These are phyloP conservation scores for Clavispora santaluciae DNA, from an alignment of 805 yeast species.

Conservation along the genomic window DNA sequence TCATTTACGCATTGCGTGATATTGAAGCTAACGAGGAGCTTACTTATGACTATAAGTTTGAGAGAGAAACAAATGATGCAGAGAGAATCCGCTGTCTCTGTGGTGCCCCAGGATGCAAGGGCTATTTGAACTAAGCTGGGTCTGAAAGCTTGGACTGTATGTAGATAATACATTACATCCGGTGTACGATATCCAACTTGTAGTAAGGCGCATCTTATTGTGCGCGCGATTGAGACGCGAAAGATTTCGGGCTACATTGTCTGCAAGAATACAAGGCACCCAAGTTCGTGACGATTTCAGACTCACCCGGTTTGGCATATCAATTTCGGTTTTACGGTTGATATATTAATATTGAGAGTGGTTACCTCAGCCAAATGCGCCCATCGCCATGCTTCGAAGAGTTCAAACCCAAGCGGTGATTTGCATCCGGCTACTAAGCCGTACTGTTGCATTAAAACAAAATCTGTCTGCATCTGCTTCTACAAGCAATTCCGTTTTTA, in stretches of 20 bases:
- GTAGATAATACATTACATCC: background rate
- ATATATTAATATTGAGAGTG: no score
- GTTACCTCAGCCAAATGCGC: no score
- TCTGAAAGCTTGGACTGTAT: no score
- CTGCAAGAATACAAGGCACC: no score
- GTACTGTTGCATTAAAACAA: background rate
- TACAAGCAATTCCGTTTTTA: background rate
- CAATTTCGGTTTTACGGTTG: no score
- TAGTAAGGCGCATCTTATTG: no score
- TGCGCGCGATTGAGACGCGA: no score
- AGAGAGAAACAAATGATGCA: conserved; percentile 80
- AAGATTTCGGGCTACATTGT: background rate
- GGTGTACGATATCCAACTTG: background rate
- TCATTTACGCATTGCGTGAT: conserved; percentile 86
- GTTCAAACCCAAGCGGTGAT: background rate
- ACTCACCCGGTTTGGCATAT: no score
- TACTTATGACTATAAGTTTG: conserved; percentile 95
- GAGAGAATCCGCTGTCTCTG: conserved; percentile 89
- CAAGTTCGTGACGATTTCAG: no score
- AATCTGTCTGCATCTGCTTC: background rate
- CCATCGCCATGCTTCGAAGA: background rate
- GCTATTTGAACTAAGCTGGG: conserved; percentile 63
- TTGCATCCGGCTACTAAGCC: background rate
- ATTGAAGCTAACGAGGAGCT: conserved; percentile 85
- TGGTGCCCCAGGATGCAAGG: conserved; percentile 94